phyloP scores from a whole-genome alignment of 1,139 yeast genomes.

The Hemisphaericaspora xylofermentans region DNA sequence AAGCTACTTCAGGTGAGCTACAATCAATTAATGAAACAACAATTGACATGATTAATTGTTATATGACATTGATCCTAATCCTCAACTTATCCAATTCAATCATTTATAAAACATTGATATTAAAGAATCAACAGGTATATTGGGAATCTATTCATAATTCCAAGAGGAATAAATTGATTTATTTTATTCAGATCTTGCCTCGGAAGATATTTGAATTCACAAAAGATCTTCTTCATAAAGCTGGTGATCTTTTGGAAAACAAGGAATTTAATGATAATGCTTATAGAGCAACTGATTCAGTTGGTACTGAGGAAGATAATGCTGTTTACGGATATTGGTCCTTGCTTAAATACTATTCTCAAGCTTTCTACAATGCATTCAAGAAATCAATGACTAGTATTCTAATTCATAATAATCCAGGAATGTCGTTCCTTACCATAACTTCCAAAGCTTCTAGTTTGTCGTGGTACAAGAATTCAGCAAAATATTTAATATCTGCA shows the following conservation, averaged over 20 bases:
- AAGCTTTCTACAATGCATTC: conserved; percentile 8
- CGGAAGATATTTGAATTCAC: conserved; percentile 19
- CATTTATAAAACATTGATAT: conserved; percentile 35
- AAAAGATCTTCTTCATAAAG: conserved; percentile 6
- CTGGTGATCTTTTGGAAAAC: conserved; percentile 7
- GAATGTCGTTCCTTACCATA: conserved; percentile 12
- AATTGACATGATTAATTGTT: conserved; percentile 23
- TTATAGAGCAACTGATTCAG: conserved; percentile 4
- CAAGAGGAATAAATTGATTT: conserved; percentile 25
- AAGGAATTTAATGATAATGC: conserved; percentile 2
- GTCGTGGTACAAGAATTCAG: conserved; percentile 11
- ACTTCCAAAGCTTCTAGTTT: conserved; percentile 4
- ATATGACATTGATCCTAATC: conserved; percentile 25
- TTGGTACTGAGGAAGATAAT: conserved; percentile 20
- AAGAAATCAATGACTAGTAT: conserved; percentile 7
- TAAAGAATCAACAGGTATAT: conserved; percentile 36
- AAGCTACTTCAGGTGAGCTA: conserved; percentile 7
- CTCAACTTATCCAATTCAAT: conserved; percentile 33
- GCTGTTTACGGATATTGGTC: conserved; percentile 12
- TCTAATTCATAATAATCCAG: conserved; percentile 14
- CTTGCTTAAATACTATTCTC: conserved; percentile 5
- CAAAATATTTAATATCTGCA: conserved; percentile 17
- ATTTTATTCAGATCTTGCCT: conserved; percentile 38
- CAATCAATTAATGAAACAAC: conserved; percentile 8
- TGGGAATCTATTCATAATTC: conserved; percentile 36